phyloP scores from a whole-genome alignment of 768 basidiomycete species.

The Crassisporium funariophilum region DNA sequence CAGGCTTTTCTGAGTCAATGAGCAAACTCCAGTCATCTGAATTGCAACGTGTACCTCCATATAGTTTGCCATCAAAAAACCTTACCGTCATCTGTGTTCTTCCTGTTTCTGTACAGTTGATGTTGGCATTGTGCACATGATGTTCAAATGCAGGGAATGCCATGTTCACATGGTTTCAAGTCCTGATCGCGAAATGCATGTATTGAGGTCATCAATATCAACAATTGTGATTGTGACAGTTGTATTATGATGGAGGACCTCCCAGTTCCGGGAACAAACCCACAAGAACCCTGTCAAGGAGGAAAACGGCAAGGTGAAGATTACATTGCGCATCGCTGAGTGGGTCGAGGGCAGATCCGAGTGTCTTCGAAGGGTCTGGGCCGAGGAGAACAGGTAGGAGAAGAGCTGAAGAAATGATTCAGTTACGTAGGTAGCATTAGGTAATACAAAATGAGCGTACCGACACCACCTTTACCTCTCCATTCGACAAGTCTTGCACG shows the following conservation, averaged over 20 bases:
- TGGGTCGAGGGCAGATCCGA: conserved; percentile 60
- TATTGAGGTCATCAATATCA: too few species aligned
- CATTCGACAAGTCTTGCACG: conserved; percentile 44
- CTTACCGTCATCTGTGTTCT: too few species aligned
- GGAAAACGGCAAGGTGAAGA: conserved; percentile 69
- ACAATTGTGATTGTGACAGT: background rate
- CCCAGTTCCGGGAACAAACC: conserved; percentile 79
- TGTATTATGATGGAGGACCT: conserved; percentile 7
- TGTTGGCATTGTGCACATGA: background rate
- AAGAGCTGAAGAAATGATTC: conserved; percentile 31
- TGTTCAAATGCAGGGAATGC: background rate
- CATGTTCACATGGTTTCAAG: too few species aligned
- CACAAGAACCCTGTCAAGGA: conserved; percentile 74
- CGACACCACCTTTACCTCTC: conserved; percentile 35
- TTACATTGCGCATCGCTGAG: conserved; percentile 72
- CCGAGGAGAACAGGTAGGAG: conserved; percentile 59
- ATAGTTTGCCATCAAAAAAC: too few species aligned
- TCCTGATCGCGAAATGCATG: too few species aligned
- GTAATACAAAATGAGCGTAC: conserved; percentile 27
- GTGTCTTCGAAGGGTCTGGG: conserved; percentile 45
- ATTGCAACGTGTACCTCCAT: too few species aligned
- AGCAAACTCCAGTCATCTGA: too few species aligned
- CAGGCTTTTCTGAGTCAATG: too few species aligned
- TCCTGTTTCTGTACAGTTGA: too few species aligned
- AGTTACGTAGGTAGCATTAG: background rate